These are phyloP conservation scores for Jamesozyma lodderae DNA, from an alignment of 805 yeast species.

Conservation along the genomic window DNA sequence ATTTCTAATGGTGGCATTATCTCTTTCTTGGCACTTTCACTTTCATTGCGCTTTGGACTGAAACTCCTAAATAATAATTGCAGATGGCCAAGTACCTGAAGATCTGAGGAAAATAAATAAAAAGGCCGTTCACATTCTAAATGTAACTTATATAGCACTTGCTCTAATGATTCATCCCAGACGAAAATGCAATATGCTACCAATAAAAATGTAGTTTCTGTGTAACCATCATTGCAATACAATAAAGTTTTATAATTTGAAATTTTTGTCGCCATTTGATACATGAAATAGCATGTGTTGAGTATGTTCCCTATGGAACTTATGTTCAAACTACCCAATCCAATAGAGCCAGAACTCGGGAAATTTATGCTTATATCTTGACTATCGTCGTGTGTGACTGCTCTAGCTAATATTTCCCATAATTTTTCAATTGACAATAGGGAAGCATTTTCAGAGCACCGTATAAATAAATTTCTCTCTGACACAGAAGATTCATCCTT, in stretches of 20 bases:
- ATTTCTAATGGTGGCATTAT: conserved; percentile 14
- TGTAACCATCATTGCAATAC: conserved; percentile 85
- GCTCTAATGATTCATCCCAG: conserved; percentile 48
- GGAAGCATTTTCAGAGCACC: conserved; percentile 49
- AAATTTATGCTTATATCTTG: conserved; percentile 38
- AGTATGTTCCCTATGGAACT: conserved; percentile 59
- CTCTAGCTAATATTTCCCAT: conserved; percentile 8
- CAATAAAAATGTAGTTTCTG: conserved; percentile 74
- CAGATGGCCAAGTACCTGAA: conserved; percentile 51
- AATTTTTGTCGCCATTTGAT: conserved; percentile 19
- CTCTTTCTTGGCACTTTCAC: neutral
- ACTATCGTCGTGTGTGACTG: conserved; percentile 5
- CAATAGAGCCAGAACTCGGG: conserved; percentile 80
- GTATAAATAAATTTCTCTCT: conserved; percentile 27
- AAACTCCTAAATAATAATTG: conserved; percentile 51
- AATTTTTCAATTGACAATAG: conserved; percentile 40
- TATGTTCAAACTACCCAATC: conserved; percentile 64
- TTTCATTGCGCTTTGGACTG: conserved; percentile 40
- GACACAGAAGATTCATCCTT: conserved; percentile 6
- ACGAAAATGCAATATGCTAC: conserved; percentile 65
- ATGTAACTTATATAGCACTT: conserved; percentile 61
- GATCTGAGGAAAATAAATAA: conserved; percentile 73
- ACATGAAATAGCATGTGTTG: conserved; percentile 48
- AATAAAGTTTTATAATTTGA: conserved; percentile 41
- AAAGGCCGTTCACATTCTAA: conserved; percentile 62